Evolutionary conservation across 768 basidiomycete genomes (phyloP).

Genomic region (Boletus eberwhitei): DNA sequence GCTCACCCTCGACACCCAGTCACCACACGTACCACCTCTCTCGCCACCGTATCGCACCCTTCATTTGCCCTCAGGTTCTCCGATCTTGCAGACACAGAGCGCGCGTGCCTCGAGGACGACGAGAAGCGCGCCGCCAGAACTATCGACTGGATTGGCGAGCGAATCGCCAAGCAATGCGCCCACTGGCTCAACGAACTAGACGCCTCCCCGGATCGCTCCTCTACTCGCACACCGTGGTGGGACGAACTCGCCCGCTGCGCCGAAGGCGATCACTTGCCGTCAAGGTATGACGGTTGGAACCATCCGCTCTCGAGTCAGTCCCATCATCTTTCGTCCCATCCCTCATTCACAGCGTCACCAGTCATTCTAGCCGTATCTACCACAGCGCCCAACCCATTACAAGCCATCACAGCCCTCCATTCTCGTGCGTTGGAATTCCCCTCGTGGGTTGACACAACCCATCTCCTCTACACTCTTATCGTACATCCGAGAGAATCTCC

Average conservation of each 20-base stretch:
- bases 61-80: conserved; percentile 80
- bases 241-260: conserved; percentile 74
- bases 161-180: conserved; percentile 58
- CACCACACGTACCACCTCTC: conserved; percentile 71
- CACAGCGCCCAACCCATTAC: conserved; percentile 74
- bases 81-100: conserved; percentile 66
- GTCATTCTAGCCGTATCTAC: conserved; percentile 84
- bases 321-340: conserved; percentile 3
- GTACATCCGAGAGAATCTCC: conserved; percentile 69
- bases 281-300: conserved; percentile 77
- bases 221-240: conserved; percentile 76
- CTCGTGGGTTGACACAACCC: conserved; percentile 73
- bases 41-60: conserved; percentile 65
- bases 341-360: conserved; percentile 30
- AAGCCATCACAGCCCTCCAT: conserved; percentile 74
- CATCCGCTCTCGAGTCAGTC: conserved; percentile 77
- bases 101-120: conserved; percentile 74
- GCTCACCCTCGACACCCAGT: conserved; percentile 43
- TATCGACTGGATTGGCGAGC: conserved; percentile 83
- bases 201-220: conserved; percentile 38
- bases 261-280: conserved; percentile 74
- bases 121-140: conserved; percentile 72
- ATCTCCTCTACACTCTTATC: conserved; percentile 72
- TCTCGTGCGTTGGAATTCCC: conserved; percentile 65
- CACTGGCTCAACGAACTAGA: conserved; percentile 74